phyloP scores from a whole-genome alignment of 2,329 filamentous ascomycete species.

The Zymoseptoria crescenta region DNA sequence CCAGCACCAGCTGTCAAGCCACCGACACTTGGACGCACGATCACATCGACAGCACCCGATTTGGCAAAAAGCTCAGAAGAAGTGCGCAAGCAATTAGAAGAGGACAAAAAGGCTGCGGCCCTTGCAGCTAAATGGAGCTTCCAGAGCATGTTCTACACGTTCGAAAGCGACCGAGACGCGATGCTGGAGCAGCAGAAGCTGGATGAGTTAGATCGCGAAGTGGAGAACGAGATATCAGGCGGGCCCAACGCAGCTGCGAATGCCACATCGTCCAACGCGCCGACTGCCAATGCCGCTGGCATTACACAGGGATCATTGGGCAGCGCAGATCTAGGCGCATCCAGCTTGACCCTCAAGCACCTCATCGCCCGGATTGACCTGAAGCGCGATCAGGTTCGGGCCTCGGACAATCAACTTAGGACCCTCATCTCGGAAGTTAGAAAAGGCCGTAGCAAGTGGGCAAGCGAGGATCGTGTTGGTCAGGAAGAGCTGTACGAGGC shows the following conservation, averaged over 20 bases:
- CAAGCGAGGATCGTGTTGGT: slow-evolving; percentile 91
- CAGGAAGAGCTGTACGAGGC: slow-evolving; percentile 98
- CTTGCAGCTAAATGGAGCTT: slow-evolving; percentile 85
- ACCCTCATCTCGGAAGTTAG: slow-evolving; percentile 94
- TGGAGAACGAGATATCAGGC: slow-evolving; percentile 87
- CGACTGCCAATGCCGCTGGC: slow-evolving; percentile 41
- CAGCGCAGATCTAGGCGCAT: slow-evolving; percentile 89
- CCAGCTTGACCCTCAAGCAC: slow-evolving; percentile 92
- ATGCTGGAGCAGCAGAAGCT: slow-evolving; percentile 97
- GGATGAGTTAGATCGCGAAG: slow-evolving; percentile 90
- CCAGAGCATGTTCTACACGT: slow-evolving; percentile 86
- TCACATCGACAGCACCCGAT: slow-evolving; percentile 44
- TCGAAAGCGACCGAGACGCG: slow-evolving; percentile 89
- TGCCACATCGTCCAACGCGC: slow-evolving; percentile 45
- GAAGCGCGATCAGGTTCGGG: slow-evolving; percentile 81
- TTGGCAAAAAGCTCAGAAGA: slow-evolving; percentile 70
- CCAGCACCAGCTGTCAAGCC: slow-evolving; percentile 56
- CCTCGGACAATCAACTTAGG: slow-evolving; percentile 85
- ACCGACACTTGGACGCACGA: slow-evolving; percentile 50
- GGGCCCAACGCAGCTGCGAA: slow-evolving; percentile 41
- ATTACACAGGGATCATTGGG: slow-evolving; percentile 82
- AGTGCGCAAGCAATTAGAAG: slow-evolving; percentile 85
- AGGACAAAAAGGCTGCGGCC: slow-evolving; percentile 83
- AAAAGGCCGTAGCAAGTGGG: slow-evolving; percentile 98
- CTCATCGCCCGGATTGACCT: slow-evolving; percentile 92